These are phyloP conservation scores for Fusarium sp. DNA, from an alignment of 2,329 filamentous ascomycete species.

Conservation along the genomic window DNA sequence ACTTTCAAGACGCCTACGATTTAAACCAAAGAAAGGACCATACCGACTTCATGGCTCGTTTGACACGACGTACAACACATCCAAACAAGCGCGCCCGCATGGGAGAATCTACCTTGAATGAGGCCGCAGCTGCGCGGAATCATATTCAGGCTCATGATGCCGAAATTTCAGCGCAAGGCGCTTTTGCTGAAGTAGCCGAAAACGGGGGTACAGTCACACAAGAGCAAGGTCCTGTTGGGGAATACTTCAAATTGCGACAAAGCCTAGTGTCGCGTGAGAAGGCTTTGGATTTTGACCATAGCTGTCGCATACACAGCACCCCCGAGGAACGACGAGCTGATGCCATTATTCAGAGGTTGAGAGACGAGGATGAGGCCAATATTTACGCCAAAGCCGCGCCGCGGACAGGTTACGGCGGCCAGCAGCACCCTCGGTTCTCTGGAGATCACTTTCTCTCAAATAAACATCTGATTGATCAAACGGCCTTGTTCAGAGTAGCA, in stretches of 20 bases:
- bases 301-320: slow-evolving; percentile 53
- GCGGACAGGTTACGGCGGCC: slow-evolving; percentile 59
- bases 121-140: slow-evolving; percentile 45
- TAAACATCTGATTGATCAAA: slow-evolving; percentile 67
- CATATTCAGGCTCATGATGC: slow-evolving; percentile 50
- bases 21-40: slow-evolving; percentile 26
- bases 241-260: slow-evolving; percentile 54
- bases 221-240: slow-evolving; percentile 31
- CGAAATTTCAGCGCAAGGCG: slow-evolving; percentile 33
- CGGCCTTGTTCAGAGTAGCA: slow-evolving; percentile 71
- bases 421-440: slow-evolving; percentile 62
- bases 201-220: slow-evolving; percentile 1
- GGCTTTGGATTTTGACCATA: slow-evolving; percentile 59
- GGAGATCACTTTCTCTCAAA: slow-evolving; percentile 74
- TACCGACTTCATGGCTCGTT: slow-evolving; percentile 28
- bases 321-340: slow-evolving; percentile 58
- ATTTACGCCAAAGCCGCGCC: slow-evolving; percentile 56
- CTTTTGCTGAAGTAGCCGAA: slow-evolving; percentile 4
- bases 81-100: slow-evolving; percentile 17
- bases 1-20: slow-evolving; percentile 18
- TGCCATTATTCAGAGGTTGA: slow-evolving; percentile 58
- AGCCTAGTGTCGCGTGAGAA: slow-evolving; percentile 54
- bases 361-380: slow-evolving; percentile 53
- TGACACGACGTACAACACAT: slow-evolving; percentile 27
- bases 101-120: slow-evolving; percentile 9